Evolutionary conservation across 495 filamentous ascomycete genomes (phyloP), one percentile per base, ranked within the genome.

Genomic region (Neurospora tetraspora): DNA sequence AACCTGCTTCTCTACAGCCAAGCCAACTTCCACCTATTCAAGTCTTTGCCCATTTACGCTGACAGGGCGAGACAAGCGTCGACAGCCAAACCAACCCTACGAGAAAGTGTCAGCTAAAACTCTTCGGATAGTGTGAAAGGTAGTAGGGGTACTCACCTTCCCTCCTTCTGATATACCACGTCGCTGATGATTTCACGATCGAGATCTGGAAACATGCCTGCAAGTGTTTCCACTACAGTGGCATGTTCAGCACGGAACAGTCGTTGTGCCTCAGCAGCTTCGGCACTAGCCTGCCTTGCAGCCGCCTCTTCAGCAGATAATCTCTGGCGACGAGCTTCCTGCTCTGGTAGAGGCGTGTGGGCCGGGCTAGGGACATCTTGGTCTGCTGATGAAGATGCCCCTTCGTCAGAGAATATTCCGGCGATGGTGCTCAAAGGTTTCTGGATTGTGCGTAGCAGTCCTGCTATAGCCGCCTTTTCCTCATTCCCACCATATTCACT

Each of bases 341-440:
- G 78, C 69, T 91, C 90, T n/a, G 80, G 79, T 71, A 87, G 88
- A 27, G 92, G 88, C 27, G 89, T 88, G 31, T 84, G 78, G 10
- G 86, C 84, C n/a, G 88, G 88, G 31, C 81, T 85, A 78, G 70
- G 78, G 65, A 74, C 78, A 78, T 75, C 88, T 20, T 81, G 75
- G 37, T 78, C 77, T 40, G 84, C 72, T 47, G 80, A 59, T 61
- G 80, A 65, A 71, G 81, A 73, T 72, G 81, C 61, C 71, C 81
- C 70, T 2, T 97, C 94, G 69, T 99, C 96, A 2, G 93, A 93
- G 83, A 99, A 98, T 42, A 99, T 98, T 71, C 94, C 90, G n/a
- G 96, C 96, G 78, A 99, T 97, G 18, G 94, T 96, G 53, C 92
- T 93, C 45, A 99, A 83, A 0, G 96, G 96, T 71, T 88, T 91